phyloP scores from a whole-genome alignment of 441 rosid genomes.

The Erodium trifolium region DNA sequence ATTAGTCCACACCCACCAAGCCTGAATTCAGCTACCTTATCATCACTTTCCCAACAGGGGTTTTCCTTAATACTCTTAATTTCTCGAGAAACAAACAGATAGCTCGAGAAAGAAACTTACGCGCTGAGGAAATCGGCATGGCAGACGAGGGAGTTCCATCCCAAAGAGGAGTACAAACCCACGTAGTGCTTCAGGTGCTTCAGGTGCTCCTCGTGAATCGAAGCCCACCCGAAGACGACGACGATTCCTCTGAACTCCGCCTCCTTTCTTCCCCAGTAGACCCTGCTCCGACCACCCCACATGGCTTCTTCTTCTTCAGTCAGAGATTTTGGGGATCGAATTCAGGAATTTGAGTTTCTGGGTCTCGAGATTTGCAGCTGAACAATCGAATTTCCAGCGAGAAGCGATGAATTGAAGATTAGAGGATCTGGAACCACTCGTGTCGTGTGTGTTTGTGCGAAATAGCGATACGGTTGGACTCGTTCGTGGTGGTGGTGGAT shows the following conservation, averaged over 20 bases:
- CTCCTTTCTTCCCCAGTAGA: slow-evolving; percentile 5
- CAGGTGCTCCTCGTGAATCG: not conserved
- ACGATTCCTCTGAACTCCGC: slow-evolving; percentile 3
- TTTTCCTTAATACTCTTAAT: too few relatives aligned
- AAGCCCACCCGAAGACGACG: slow-evolving; percentile 3
- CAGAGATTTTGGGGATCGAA: not conserved
- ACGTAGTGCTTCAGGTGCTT: slow-evolving; percentile 2
- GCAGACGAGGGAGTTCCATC: slow-evolving; percentile 1
- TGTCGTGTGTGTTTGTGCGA: slow-evolving; percentile 1
- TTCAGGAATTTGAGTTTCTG: not conserved
- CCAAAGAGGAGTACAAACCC: slow-evolving; percentile 1
- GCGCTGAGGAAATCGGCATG: slow-evolving; percentile 4
- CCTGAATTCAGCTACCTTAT: too few relatives aligned
- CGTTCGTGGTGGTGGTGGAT: not conserved
- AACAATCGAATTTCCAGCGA: not conserved
- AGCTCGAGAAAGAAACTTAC: not conserved
- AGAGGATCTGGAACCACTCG: not conserved
- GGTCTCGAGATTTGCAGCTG: not conserved
- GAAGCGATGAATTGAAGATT: not conserved
- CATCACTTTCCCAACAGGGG: too few relatives aligned
- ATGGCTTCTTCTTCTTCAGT: not conserved
- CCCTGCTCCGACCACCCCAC: not conserved
- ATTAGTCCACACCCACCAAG: too few relatives aligned
- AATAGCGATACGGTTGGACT: not conserved
- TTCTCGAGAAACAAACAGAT: too few relatives aligned